Evolutionary conservation across 805 yeast genomes (phyloP), one percentile per base, ranked within the genome.

Genomic region (Pichia nanzhaoensis): DNA sequence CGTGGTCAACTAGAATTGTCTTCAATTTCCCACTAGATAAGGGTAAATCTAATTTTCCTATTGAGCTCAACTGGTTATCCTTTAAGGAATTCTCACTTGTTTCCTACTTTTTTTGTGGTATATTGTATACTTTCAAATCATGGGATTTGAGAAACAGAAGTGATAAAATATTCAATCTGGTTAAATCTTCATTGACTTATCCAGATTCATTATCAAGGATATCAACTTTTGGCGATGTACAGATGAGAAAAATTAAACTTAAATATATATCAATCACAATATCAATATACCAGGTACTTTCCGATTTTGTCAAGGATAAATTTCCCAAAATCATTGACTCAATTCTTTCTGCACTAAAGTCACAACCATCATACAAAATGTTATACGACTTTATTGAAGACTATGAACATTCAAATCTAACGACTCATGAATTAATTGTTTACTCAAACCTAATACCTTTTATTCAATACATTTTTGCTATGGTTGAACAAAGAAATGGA

Each of bases 51-150:
- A 37, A 40, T 41, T 16, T 68, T 48, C 52, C 64, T 3, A 21
- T 60, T 16, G 53, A 59, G 19, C 51, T 71, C 2, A 54, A 55
- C 17, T 74, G 79, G 77, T 44, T 73, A 12, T 60, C 65, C 13
- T 60, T 70, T 4, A 68, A 66, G 35, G 77, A 73, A 45, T 71
- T 69, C 53, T 63, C 66, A 8, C 60, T 70, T 18, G 44, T 65
- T 36, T 59, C 70, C 19, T 71, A 70, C 51, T 66, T 71, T 37
- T 53, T 68, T n/a, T 64, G 70, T 32, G 78, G 74, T 2, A 54
- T 74, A 5, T 55, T 65, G 6, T 64, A 67, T 28, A 48, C 72
- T 18, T 54, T 55, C 14, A 70, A 66, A 34, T 56, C 68, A 1
- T 58, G 67, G 55, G 64, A 63, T 38, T 64, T 63, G 1, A 61